Conservation (phyloP, 768 basidiomycete species). For the Boletus rex-veris region DNA sequence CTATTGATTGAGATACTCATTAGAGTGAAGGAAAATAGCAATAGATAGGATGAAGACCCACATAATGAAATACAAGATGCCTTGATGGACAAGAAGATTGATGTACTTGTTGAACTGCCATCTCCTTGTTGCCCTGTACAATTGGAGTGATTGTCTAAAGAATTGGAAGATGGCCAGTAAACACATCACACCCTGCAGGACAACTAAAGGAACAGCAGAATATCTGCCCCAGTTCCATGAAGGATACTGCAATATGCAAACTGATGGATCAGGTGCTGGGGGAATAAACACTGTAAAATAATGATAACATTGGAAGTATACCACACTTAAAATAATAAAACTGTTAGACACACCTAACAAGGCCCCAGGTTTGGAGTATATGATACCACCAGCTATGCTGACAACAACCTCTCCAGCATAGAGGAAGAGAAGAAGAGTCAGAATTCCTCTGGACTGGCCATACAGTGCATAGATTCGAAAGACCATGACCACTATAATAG, state of each 20-base stretch:
- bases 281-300: background rate
- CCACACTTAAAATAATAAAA: background rate
- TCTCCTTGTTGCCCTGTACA: background rate
- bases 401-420: background rate
- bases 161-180: background rate
- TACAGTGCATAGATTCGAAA: slow-evolving; percentile 10
- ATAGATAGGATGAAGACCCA: background rate
- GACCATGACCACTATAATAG: slow-evolving; percentile 8
- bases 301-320: background rate
- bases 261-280: background rate
- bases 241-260: slow-evolving; percentile 1
- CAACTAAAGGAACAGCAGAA: background rate
- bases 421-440: background rate
- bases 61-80: slow-evolving; percentile 9
- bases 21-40: too few species aligned
- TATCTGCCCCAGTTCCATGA: slow-evolving; percentile 3
- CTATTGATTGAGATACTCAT: background rate
- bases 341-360: background rate
- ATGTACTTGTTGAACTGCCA: slow-evolving; percentile 12
- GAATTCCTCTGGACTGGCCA: background rate
- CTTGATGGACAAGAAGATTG: slow-evolving; percentile 3
- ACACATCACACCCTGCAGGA: slow-evolving; percentile 8
- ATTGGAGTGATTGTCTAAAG: background rate
- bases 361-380: background rate
- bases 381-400: background rate